Conservation (phyloP, 2,329 filamentous ascomycete genomes). For the Macrophomina phaseolina region DNA sequence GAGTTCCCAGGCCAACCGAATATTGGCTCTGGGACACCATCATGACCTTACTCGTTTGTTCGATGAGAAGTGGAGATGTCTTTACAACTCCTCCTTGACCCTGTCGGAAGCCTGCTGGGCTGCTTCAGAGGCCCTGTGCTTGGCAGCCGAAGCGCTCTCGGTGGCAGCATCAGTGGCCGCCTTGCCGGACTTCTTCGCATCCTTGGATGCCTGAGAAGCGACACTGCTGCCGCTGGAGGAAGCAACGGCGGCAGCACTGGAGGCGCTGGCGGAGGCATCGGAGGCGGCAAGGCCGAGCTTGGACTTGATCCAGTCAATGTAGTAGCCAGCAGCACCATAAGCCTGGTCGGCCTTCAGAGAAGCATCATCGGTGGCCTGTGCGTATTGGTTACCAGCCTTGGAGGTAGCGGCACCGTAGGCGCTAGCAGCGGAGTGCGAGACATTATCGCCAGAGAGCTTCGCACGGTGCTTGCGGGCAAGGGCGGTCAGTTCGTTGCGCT, state of each 20-base stretch:
- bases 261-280: slow-evolving; percentile 39
- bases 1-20: not conserved
- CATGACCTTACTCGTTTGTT: not conserved
- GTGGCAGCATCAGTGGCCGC: slow-evolving; percentile 42
- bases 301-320: slow-evolving; percentile 51
- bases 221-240: slow-evolving; percentile 42
- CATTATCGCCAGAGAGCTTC: slow-evolving; percentile 70
- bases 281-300: slow-evolving; percentile 53
- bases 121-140: slow-evolving; percentile 34
- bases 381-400: slow-evolving; percentile 74
- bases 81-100: slow-evolving; percentile 55
- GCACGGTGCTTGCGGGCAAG: slow-evolving; percentile 87
- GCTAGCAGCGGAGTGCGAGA: slow-evolving; percentile 47
- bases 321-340: slow-evolving; percentile 55
- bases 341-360: slow-evolving; percentile 67
- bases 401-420: slow-evolving; percentile 54
- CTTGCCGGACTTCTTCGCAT: slow-evolving; percentile 38
- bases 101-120: slow-evolving; percentile 41
- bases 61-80: not conserved
- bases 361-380: slow-evolving; percentile 74
- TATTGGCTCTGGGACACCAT: not conserved
- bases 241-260: slow-evolving; percentile 41
- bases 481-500: slow-evolving; percentile 84
- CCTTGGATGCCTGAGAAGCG: slow-evolving; percentile 41
- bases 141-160: slow-evolving; percentile 35